Base-by-base conservation (phyloP, 257 asterid species). In the Paulownia fortunei region DNA sequence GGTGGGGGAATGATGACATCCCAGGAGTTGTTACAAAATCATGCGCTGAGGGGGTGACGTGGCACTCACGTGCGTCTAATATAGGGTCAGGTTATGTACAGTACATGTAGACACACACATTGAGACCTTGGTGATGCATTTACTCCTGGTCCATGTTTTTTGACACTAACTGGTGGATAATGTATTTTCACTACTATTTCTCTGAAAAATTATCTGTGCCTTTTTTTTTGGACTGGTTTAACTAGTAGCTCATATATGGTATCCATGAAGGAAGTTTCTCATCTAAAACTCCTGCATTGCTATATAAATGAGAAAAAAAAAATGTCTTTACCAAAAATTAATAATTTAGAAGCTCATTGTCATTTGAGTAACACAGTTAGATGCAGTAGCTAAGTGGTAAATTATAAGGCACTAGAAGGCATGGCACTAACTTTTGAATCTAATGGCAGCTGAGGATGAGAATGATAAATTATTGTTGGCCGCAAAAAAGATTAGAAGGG, bases 401-500 rank as follows among this genome's bases (percentile, higher is more conserved):
- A 47, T 18, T 6, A 61, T 76, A 2, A 24, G 36, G 61, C 65
- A 9, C 26, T 41, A 26, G 42, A 68, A 49, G 59, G 5, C 46
- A 67, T 47, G 54, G 11, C 34, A 39, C 83, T 80, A 75, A 87
- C 73, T 64, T 52, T 76, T 82, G 77, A 58, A 42, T 76, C 73
- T 66, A 60, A 76, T 84, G 74, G 78, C 96, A 92, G 97, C 97
- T 68, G 96, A 87, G 86, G 89, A 81, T 15, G 96, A 88, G 77
- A 88, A 82, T 0, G 94, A 92, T 69, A 94, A 94, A 81, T 81
- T 94, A 76, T 71, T 94, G 82, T 64, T 94, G 79, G 94, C 94
- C 3, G 97, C 98, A 42, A 94, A 91, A 83, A 91, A 80, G 87
- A 78, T 86, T 67, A 86, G 97, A 86, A 85, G 94, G 89, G 90